These are phyloP conservation scores for Umbelopsis isabellina DNA, from an alignment of 192 early-diverging fungal genomes.

Conservation along the genomic window DNA sequence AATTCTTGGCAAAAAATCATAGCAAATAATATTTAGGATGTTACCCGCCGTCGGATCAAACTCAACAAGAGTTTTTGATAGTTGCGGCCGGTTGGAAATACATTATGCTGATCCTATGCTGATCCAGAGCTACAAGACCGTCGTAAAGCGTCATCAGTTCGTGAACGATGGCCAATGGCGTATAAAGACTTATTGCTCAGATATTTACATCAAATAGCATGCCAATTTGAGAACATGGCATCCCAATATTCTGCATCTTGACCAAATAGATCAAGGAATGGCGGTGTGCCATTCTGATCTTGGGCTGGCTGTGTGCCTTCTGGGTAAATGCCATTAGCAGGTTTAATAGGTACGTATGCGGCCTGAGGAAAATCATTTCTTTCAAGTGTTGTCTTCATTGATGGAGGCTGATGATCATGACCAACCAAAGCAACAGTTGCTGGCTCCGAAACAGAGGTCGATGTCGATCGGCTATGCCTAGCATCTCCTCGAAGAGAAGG, in stretches of 20 bases:
- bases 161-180: background rate
- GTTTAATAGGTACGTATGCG: background rate
- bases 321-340: background rate
- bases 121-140: too few relatives aligned
- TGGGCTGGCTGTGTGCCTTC: background rate
- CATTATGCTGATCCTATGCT: too few relatives aligned
- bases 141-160: too few relatives aligned
- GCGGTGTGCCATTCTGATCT: background rate
- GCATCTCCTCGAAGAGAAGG: background rate
- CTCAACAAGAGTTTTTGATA: too few relatives aligned
- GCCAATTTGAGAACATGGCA: conserved; percentile 7
- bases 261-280: conserved; percentile 8
- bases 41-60: too few relatives aligned
- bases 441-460: background rate
- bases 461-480: background rate
- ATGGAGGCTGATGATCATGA: too few relatives aligned
- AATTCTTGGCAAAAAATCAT: too few relatives aligned
- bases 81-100: too few relatives aligned
- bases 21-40: too few relatives aligned
- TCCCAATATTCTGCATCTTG: conserved; percentile 19
- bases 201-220: conserved; percentile 22
- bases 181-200: background rate
- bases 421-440: too few relatives aligned
- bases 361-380: background rate
- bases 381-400: too few relatives aligned